Percentiles rank a stretch among this genome's conserved stretches.
These are phyloP conservation scores for Fimicolochytrium jonesii DNA, from an alignment of 192 early-diverging fungal species.

Conservation along the genomic window DNA sequence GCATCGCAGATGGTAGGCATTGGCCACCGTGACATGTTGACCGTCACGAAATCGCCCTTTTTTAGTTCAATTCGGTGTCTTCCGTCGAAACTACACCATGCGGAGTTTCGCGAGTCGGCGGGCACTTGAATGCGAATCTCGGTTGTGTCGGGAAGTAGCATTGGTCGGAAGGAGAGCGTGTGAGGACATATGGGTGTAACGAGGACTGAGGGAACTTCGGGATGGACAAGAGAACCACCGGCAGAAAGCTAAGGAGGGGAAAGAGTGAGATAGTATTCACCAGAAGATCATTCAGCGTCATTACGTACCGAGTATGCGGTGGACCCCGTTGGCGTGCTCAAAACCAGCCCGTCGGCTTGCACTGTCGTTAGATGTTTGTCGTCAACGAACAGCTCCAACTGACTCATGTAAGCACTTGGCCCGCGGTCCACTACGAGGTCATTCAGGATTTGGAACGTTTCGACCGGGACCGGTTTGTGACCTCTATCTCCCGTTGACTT, in stretches of 20 bases:
- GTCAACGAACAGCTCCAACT: conserved; percentile 80
- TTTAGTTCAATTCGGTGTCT: conserved; percentile 81
- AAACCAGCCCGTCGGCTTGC: conserved; percentile 88
- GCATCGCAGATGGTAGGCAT: conserved; percentile 81
- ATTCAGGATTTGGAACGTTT: conserved; percentile 87
- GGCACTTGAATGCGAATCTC: conserved; percentile 87
- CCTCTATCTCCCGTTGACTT: no score
- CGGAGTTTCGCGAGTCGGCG: conserved; percentile 75
- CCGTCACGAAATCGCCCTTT: conserved; percentile 86
- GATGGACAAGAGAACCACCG: conserved; percentile 93
- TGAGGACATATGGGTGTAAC: conserved; percentile 62
- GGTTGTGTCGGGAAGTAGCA: conserved; percentile 91
- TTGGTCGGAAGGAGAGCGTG: conserved; percentile 78
- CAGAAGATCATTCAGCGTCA: no score
- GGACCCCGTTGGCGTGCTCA: conserved; percentile 88
- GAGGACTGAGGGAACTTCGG: conserved; percentile 84
- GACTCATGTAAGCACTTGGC: conserved; percentile 83
- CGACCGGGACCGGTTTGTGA: neutral
- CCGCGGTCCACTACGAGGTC: conserved; percentile 93
- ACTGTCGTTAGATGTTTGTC: conserved; percentile 89
- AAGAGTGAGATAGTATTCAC: neutral
- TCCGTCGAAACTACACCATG: conserved; percentile 90
- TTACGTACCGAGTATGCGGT: conserved; percentile 52
- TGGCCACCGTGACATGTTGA: conserved; percentile 81
- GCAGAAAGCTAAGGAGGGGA: no score